Percentiles rank a stretch among this genome's conserved stretches.
These are phyloP conservation scores for Xylaria polymorpha DNA, from an alignment of 2,329 filamentous ascomycete species.

Conservation along the genomic window DNA sequence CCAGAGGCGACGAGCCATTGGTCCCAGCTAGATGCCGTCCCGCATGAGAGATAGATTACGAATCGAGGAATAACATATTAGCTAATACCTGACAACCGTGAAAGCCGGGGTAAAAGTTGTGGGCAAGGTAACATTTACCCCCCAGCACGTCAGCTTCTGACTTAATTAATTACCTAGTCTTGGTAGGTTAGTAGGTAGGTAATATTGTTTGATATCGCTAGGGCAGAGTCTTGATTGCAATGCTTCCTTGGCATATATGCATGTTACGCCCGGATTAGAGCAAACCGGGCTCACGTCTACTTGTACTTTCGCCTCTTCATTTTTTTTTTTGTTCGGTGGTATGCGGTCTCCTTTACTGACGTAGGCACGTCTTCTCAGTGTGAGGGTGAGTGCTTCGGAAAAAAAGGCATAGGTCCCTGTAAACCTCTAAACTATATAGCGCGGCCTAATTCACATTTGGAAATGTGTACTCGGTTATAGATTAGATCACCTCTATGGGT, in stretches of 20 bases:
- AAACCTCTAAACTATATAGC: neutral
- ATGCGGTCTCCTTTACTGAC: neutral
- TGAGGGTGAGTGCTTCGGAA: neutral
- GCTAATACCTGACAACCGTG: conserved; percentile 16
- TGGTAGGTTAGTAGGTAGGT: neutral
- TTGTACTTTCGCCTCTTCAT: neutral
- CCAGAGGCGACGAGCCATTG: neutral
- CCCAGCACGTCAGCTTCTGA: conserved; percentile 2
- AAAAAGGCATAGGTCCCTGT: too few relatives aligned
- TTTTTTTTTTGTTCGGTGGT: neutral
- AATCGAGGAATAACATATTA: conserved; percentile 12
- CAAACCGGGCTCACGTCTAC: neutral
- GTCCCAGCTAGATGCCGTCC: neutral
- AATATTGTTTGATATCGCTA: conserved; percentile 15
- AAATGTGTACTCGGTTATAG: neutral
- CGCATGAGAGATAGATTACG: conserved; percentile 27
- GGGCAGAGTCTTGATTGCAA: conserved; percentile 22
- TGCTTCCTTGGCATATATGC: conserved; percentile 4
- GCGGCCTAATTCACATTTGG: neutral
- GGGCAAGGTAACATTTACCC: conserved; percentile 12
- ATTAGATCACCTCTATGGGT: neutral
- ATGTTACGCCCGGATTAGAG: too few relatives aligned
- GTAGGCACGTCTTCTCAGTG: neutral
- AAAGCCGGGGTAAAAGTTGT: conserved; percentile 12
- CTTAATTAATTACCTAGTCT: neutral